Conservation (phyloP, 805 yeast species). For the Zygosaccharomyces pseudorouxii region DNA sequence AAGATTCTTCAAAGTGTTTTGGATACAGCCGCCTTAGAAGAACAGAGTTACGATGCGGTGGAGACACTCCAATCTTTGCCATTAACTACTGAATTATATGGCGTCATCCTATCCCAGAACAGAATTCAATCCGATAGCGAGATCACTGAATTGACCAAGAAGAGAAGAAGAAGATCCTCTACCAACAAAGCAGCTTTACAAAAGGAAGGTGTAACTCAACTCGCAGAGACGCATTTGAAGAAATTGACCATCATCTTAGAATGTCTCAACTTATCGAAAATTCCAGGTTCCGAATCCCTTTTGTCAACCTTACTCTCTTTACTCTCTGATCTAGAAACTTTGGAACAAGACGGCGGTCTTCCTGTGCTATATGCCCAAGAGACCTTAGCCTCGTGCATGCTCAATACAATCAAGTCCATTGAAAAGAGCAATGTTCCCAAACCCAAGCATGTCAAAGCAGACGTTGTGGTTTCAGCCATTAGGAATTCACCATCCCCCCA, state of each 20-base stretch:
- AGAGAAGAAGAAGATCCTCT: slow-evolving; percentile 75
- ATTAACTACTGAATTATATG: slow-evolving; percentile 53
- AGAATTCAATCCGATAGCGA: slow-evolving; percentile 47
- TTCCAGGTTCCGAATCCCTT: slow-evolving; percentile 40
- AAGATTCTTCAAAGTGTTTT: slow-evolving; percentile 56
- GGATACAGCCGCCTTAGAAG: slow-evolving; percentile 46
- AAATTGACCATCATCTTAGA: slow-evolving; percentile 78
- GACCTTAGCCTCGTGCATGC: slow-evolving; percentile 81
- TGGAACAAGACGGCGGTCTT: slow-evolving; percentile 85
- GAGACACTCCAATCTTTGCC: slow-evolving; percentile 51
- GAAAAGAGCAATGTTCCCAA: slow-evolving; percentile 45
- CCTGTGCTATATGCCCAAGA: slow-evolving; percentile 92
- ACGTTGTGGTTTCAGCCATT: slow-evolving; percentile 83
- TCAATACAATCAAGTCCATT: slow-evolving; percentile 56
- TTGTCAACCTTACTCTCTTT: slow-evolving; percentile 53
- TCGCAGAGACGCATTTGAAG: slow-evolving; percentile 75
- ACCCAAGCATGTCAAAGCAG: slow-evolving; percentile 73
- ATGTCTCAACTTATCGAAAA: slow-evolving; percentile 52
- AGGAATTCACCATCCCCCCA: slow-evolving; percentile 89
- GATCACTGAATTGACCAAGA: slow-evolving; percentile 49
- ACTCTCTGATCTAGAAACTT: slow-evolving; percentile 70
- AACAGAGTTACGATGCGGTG: slow-evolving; percentile 47
- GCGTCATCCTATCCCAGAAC: slow-evolving; percentile 53
- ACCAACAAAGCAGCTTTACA: slow-evolving; percentile 71
- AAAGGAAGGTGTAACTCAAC: slow-evolving; percentile 59